phyloP scores from a whole-genome alignment of 2,329 filamentous ascomycete species.

The Beauveria sp. region DNA sequence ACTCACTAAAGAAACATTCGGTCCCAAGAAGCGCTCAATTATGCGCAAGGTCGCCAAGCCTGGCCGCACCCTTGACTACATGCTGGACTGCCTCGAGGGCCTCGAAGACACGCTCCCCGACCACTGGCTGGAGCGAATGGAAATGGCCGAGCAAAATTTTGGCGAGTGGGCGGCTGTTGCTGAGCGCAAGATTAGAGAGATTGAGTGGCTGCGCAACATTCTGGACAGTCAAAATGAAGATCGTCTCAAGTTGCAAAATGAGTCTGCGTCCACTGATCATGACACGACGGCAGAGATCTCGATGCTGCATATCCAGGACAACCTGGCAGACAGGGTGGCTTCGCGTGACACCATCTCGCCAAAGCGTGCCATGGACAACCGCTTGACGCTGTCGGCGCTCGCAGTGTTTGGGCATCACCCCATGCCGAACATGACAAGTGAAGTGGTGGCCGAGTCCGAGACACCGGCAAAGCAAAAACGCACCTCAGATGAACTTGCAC shows the following conservation, averaged over 20 bases:
- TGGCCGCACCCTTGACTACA: slow-evolving; percentile 68
- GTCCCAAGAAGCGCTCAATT: slow-evolving; percentile 55
- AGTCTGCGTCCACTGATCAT: neutral
- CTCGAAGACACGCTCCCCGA: slow-evolving; percentile 78
- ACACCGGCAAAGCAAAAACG: slow-evolving; percentile 1
- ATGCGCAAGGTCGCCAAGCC: slow-evolving; percentile 61
- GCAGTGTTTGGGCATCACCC: neutral
- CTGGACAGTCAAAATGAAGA: neutral
- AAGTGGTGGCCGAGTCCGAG: neutral
- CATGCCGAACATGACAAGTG: neutral
- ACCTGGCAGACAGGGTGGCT: slow-evolving; percentile 8
- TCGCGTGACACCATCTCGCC: slow-evolving; percentile 9
- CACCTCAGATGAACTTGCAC: slow-evolving; percentile 7
- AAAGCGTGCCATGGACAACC: slow-evolving; percentile 3
- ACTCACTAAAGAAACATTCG: slow-evolving; percentile 40
- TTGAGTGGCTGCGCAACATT: slow-evolving; percentile 40
- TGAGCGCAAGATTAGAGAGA: slow-evolving; percentile 64
- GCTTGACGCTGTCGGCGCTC: neutral
- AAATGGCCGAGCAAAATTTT: slow-evolving; percentile 69
- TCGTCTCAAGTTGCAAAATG: neutral
- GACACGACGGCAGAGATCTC: neutral
- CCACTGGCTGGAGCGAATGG: slow-evolving; percentile 79
- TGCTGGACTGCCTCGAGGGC: slow-evolving; percentile 83
- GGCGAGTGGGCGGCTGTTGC: slow-evolving; percentile 73
- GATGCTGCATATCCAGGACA: neutral